Evolutionary conservation across 2,329 filamentous ascomycete species (phyloP), one percentile per base, ranked within the genome.

Genomic region (Exophiala mesophila): DNA sequence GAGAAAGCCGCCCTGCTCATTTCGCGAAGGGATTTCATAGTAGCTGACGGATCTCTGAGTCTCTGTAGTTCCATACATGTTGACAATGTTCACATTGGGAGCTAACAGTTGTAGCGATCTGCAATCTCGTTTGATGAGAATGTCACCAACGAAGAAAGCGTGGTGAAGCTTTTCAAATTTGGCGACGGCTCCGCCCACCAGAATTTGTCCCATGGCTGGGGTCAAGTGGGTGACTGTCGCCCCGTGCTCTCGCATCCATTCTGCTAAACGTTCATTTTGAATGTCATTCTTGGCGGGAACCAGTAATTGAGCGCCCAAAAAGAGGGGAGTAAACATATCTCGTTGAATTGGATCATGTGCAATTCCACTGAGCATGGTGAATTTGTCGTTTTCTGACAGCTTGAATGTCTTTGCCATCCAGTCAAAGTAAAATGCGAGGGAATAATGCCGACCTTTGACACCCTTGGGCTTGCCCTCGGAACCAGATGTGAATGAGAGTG

Each of bases 131-230:
- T 82, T 94, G 50, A 88, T 94, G 35, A 97, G 65, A 23, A 96
- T 72, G 59, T 97, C 90, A 21, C 92, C 92, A 1, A 97, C 90
- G 50, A 90, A 97, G 71, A 97, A 90, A 13, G 82, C 88, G 44
- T 80, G 73, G 44, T 83, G 74, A n/a, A 97, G 71, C 9, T 76
- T 72, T 1, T 87, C 83, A 57, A 96, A 94, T 53, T 85, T 65
- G 0, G 86, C 81, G 3, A 70, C 82, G 17, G 88, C 85, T 53
- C 85, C 87, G 31, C 88, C 89, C n/a, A 90, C 82, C 2, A 97
- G 70, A 48, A 97, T 92, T 56, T 96, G 87, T 41, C 89, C 89
- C 89, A 97, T 96, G 44, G 92, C 92, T 7, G 92, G 92, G 1
- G 92, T 98, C 28, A 97, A 68, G 64, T 97, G 92, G 9, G 84